Conservation (phyloP, 345 rosid genomes). For the Microthlaspi erraticum region DNA sequence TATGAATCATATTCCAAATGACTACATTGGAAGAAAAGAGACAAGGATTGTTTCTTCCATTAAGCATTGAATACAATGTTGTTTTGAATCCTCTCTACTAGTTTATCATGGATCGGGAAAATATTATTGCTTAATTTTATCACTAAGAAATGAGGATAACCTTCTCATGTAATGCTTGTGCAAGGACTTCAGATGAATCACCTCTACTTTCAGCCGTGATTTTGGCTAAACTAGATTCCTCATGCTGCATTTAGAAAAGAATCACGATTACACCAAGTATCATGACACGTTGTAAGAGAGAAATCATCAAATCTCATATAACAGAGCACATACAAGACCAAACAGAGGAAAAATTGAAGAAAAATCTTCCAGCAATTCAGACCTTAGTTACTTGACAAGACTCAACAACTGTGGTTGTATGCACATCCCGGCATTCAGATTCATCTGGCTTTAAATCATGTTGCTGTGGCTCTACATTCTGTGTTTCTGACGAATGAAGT, state of each 20-base stretch:
- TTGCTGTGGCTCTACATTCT: constrained; percentile 42
- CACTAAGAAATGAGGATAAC: constrained; percentile 40
- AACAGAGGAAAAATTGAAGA: constrained; percentile 18
- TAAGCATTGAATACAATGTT: constrained; percentile 5
- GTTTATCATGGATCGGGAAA: constrained; percentile 16
- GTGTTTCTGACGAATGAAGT: constrained; percentile 43
- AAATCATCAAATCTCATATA: constrained; percentile 18
- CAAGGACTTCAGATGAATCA: constrained; percentile 59
- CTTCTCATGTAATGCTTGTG: constrained; percentile 92
- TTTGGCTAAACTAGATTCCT: constrained; percentile 34
- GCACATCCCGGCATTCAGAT: constrained; percentile 64
- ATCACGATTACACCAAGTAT: constrained; percentile 2
- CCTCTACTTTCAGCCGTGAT: constrained; percentile 43
- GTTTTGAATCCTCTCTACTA: neutral
- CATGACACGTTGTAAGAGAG: constrained; percentile 15
- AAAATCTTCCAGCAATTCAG: constrained; percentile 23
- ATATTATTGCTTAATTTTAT: constrained; percentile 4
- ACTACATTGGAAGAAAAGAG: constrained; percentile 5
- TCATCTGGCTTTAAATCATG: constrained; percentile 54
- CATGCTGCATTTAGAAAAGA: constrained; percentile 52
- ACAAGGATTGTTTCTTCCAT: constrained; percentile 10
- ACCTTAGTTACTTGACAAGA: constrained; percentile 53
- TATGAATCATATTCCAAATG: neutral
- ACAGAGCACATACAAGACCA: neutral
- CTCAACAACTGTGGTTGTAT: constrained; percentile 50